Percentiles rank a stretch among this genome's conserved stretches.
phyloP scores from a whole-genome alignment of 2,329 filamentous ascomycete genomes.

The Penicillium sumatraense region DNA sequence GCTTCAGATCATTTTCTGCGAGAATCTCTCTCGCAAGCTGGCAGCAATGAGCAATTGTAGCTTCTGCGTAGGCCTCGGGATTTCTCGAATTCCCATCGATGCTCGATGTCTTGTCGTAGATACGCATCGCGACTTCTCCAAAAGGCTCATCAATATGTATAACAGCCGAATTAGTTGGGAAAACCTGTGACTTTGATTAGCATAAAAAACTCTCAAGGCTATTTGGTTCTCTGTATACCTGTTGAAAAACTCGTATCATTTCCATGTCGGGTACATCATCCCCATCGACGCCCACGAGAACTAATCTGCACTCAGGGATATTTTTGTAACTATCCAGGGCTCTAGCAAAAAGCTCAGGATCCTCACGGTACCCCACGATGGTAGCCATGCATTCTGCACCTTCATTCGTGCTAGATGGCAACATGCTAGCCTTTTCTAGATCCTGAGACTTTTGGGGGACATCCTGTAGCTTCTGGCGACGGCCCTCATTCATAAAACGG shows the following conservation, averaged over 20 bases:
- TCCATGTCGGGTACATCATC: constrained; percentile 33
- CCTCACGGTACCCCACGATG: constrained; percentile 39
- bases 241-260: constrained; percentile 34
- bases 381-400: constrained; percentile 31
- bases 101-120: constrained; percentile 11
- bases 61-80: constrained; percentile 18
- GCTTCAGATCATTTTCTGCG: constrained; percentile 18
- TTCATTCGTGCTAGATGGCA: not conserved
- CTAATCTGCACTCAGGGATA: constrained; percentile 26
- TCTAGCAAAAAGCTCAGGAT: constrained; percentile 30
- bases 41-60: constrained; percentile 28
- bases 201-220: not conserved
- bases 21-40: constrained; percentile 27
- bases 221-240: not conserved
- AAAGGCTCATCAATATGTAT: constrained; percentile 33
- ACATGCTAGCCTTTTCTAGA: constrained; percentile 17
- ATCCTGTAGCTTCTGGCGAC: constrained; percentile 24
- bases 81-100: constrained; percentile 16
- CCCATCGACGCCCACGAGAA: constrained; percentile 37
- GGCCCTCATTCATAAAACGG: constrained; percentile 29
- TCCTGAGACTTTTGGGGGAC: constrained; percentile 19
- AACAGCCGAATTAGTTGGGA: constrained; percentile 23
- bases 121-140: constrained; percentile 29
- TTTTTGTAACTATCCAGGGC: constrained; percentile 35
- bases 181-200: constrained; percentile 19